phyloP scores from a whole-genome alignment of 805 yeast genomes.

The Candida adriatica region DNA sequence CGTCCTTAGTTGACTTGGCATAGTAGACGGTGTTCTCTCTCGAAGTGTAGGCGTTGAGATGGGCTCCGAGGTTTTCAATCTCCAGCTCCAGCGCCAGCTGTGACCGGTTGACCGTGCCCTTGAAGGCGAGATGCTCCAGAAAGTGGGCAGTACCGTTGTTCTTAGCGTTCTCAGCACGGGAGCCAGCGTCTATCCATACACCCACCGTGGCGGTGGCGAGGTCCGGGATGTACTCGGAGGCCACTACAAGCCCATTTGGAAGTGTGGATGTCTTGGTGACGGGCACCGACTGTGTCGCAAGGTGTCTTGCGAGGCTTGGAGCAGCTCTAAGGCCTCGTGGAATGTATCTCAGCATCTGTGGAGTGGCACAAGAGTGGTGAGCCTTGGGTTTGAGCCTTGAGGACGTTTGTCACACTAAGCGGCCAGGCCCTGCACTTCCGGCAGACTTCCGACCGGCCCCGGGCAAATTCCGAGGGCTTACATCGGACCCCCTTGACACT shows the following conservation, averaged over 20 bases:
- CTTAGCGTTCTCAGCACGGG: constrained; percentile 83
- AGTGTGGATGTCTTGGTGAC: constrained; percentile 63
- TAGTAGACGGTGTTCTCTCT: constrained; percentile 96
- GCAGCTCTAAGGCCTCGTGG: background rate
- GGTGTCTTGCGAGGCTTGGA: constrained; percentile 2
- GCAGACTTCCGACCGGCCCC: too few relatives aligned
- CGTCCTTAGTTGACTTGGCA: constrained; percentile 77
- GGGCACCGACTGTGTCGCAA: constrained; percentile 24
- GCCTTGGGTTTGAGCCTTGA: too few relatives aligned
- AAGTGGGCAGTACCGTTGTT: constrained; percentile 96
- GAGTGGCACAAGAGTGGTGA: background rate
- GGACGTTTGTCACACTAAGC: too few relatives aligned
- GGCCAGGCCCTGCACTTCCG: too few relatives aligned
- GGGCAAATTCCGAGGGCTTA: too few relatives aligned
- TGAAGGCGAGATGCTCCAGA: constrained; percentile 92
- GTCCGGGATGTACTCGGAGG: constrained; percentile 81
- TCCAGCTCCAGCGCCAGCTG: constrained; percentile 85
- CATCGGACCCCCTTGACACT: too few relatives aligned
- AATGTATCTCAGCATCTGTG: constrained; percentile 1
- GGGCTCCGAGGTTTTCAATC: constrained; percentile 94
- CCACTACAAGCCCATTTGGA: constrained; percentile 91
- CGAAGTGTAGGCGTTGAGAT: constrained; percentile 96
- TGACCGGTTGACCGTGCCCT: constrained; percentile 78
- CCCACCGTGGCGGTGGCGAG: constrained; percentile 96
- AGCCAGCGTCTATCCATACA: constrained; percentile 98